These are phyloP conservation scores for Pinus taeda DNA, from an alignment of 75 land plant species.

Conservation along the genomic window DNA sequence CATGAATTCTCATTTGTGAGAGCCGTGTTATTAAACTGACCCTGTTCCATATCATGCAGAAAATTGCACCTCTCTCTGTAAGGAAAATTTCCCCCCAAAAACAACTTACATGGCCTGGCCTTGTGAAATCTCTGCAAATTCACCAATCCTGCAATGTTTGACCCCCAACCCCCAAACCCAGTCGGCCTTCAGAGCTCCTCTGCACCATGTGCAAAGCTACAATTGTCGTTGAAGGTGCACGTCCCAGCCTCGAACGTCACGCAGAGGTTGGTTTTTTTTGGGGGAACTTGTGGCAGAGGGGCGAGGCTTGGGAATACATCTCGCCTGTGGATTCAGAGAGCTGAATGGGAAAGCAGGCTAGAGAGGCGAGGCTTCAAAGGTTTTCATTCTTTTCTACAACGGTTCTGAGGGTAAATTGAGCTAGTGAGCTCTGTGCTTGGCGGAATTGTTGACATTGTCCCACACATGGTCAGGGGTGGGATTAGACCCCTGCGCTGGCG, in stretches of 20 bases:
- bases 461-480: too few species aligned
- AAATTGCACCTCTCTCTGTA: conserved; percentile 46
- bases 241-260: conserved; percentile 34
- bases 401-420: too few species aligned
- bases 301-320: too few species aligned
- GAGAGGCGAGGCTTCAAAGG: too few species aligned
- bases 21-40: background rate
- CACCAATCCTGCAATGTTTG: conserved; percentile 1
- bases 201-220: conserved; percentile 58
- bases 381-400: too few species aligned
- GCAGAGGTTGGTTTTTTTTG: conserved; percentile 49
- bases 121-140: conserved; percentile 30
- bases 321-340: too few species aligned
- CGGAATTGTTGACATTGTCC: too few species aligned
- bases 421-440: too few species aligned
- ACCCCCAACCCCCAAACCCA: conserved; percentile 30
- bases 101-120: conserved; percentile 42
- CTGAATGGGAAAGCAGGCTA: too few species aligned
- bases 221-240: conserved; percentile 43
- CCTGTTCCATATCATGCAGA: conserved; percentile 28
- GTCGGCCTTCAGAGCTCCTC: conserved; percentile 50
- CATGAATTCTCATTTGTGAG: too few species aligned
- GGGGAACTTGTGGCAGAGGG: too few species aligned
- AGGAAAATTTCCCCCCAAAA: conserved; percentile 32
- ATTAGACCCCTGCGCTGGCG: too few species aligned